These are phyloP conservation scores for Lentinula sp. DNA, from an alignment of 768 basidiomycete species.

Conservation along the genomic window DNA sequence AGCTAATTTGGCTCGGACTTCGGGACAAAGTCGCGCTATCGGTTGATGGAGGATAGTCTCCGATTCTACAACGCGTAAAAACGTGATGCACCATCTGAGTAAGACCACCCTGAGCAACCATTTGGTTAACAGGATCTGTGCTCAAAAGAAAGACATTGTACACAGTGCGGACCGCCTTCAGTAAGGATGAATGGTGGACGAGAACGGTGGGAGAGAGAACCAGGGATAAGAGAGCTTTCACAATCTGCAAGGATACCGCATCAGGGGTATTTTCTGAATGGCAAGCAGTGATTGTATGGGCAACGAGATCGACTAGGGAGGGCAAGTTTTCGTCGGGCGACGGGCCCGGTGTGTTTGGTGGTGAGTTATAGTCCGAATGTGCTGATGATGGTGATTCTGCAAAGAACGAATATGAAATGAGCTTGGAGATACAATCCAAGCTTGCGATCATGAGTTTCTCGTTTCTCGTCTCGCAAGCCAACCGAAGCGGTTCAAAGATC, in stretches of 20 bases:
- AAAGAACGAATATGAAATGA: slow-evolving; percentile 97
- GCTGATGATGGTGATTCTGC: slow-evolving; percentile 50
- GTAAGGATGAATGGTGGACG: slow-evolving; percentile 91
- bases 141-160: slow-evolving; percentile 97
- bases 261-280: slow-evolving; percentile 87
- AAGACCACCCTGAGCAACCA: slow-evolving; percentile 95
- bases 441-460: slow-evolving; percentile 96
- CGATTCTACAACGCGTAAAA: slow-evolving; percentile 71
- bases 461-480: slow-evolving; percentile 92
- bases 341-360: slow-evolving; percentile 66
- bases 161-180: slow-evolving; percentile 95
- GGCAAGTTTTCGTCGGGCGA: slow-evolving; percentile 44
- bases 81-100: slow-evolving; percentile 98
- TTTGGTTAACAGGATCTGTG: slow-evolving; percentile 87
- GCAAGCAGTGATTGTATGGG: slow-evolving; percentile 89
- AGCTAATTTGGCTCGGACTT: slow-evolving; percentile 13
- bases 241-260: slow-evolving; percentile 90
- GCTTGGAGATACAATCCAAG: slow-evolving; percentile 94
- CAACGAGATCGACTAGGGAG: slow-evolving; percentile 87
- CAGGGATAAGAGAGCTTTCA: slow-evolving; percentile 87
- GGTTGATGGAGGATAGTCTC: slow-evolving; percentile 16
- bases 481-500: slow-evolving; percentile 91
- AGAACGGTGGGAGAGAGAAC: slow-evolving; percentile 82
- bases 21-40: slow-evolving; percentile 14
- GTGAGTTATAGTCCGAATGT: slow-evolving; percentile 50